These are phyloP conservation scores for Toxoplasma gondii DNA, from an alignment of 169 alveolate species.

Conservation along the genomic window DNA sequence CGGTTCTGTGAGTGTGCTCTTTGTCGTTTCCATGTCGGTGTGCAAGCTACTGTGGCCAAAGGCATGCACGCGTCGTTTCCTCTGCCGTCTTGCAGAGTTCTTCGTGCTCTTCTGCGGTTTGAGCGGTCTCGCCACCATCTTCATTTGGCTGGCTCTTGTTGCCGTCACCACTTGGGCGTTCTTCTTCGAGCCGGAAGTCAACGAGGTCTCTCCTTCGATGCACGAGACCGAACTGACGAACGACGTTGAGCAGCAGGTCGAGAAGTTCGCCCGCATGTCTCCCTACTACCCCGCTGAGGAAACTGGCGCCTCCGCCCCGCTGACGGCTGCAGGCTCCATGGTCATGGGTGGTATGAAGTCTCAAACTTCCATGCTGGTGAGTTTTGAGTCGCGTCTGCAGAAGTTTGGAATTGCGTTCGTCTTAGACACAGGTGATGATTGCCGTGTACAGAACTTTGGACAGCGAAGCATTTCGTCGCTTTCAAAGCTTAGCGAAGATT, in stretches of 20 bases:
- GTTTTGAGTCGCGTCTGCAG: neutral
- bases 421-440: too few species aligned
- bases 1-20: too few species aligned
- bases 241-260: slow-evolving; percentile 93
- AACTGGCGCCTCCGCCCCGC: neutral
- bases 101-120: slow-evolving; percentile 78
- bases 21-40: too few species aligned
- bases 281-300: slow-evolving; percentile 69
- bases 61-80: neutral
- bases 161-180: slow-evolving; percentile 90
- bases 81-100: slow-evolving; percentile 70
- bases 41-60: too few species aligned
- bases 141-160: slow-evolving; percentile 84
- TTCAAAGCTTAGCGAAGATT: too few species aligned
- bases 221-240: slow-evolving; percentile 92
- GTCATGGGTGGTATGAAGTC: neutral
- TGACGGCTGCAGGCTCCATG: neutral
- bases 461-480: too few species aligned
- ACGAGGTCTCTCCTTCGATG: slow-evolving; percentile 91
- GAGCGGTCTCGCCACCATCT: slow-evolving; percentile 75
- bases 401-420: neutral
- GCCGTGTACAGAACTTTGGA: too few species aligned
- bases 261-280: slow-evolving; percentile 85
- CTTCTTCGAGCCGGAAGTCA: slow-evolving; percentile 91
- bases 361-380: slow-evolving; percentile 18